A percentile compares a stretch with the other conserved stretches of the same genome.
These are phyloP conservation scores for Metroxylon sagu DNA, from an alignment of 176 grass and related monocot species.

Conservation along the genomic window DNA sequence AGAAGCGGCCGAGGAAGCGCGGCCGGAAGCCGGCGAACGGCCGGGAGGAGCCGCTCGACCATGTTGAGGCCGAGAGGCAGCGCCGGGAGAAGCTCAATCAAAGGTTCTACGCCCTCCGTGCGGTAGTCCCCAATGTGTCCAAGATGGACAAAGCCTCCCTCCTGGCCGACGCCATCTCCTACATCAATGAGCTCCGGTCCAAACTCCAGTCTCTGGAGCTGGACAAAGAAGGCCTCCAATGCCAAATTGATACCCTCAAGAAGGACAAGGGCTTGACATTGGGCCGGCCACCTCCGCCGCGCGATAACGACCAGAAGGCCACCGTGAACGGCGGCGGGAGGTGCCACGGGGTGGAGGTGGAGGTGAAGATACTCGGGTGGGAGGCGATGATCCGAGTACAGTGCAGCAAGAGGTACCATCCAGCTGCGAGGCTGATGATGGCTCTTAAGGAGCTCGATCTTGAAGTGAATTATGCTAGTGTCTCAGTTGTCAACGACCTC, in stretches of 20 bases:
- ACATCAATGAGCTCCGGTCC: slow-evolving; percentile 4
- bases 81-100: slow-evolving; percentile 19
- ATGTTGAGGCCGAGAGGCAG: slow-evolving; percentile 13
- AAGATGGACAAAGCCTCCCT: slow-evolving; percentile 19
- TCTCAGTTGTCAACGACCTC: slow-evolving; percentile 7
- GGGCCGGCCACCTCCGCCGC: too few relatives aligned
- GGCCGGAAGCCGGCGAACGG: slow-evolving; percentile 20
- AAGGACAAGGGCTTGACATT: background rate
- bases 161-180: slow-evolving; percentile 14
- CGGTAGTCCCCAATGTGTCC: slow-evolving; percentile 12
- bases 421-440: slow-evolving; percentile 6
- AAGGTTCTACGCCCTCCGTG: slow-evolving; percentile 11
- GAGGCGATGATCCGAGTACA: slow-evolving; percentile 7
- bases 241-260: background rate
- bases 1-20: slow-evolving; percentile 6
- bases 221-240: background rate
- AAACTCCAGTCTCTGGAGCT: background rate
- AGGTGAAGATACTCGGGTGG: slow-evolving; percentile 5
- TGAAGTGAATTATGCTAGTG: slow-evolving; percentile 2
- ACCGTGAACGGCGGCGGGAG: background rate
- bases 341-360: background rate
- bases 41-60: slow-evolving; percentile 12
- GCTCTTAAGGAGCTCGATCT: slow-evolving; percentile 3
- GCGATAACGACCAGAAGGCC: too few relatives aligned
- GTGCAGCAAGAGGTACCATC: background rate